These are phyloP conservation scores for Leccinum ochraceum DNA, from an alignment of 768 basidiomycete species.

Conservation along the genomic window DNA sequence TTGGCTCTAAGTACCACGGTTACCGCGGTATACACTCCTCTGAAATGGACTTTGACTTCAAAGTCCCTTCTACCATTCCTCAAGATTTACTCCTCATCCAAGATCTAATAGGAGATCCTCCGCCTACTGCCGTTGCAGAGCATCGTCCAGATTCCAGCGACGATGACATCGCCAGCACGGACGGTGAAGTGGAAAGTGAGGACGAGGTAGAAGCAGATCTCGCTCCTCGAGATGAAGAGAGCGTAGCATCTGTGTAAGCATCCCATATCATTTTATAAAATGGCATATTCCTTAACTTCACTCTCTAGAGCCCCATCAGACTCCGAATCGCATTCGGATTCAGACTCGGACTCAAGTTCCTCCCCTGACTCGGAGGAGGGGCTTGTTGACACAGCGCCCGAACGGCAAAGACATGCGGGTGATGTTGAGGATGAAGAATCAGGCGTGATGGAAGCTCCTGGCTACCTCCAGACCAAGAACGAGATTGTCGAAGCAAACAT, in stretches of 20 bases:
- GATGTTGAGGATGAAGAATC: constrained; percentile 56
- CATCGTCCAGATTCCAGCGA: constrained; percentile 32
- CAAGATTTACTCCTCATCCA: constrained; percentile 78
- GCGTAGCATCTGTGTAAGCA: constrained; percentile 25
- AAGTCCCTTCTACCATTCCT: constrained; percentile 58
- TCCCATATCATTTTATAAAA: background rate
- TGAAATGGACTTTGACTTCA: constrained; percentile 47
- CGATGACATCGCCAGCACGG: constrained; percentile 54
- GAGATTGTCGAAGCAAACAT: constrained; percentile 64
- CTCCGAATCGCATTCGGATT: constrained; percentile 45
- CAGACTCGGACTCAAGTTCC: constrained; percentile 21
- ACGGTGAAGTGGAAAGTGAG: constrained; percentile 58
- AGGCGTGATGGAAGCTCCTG: constrained; percentile 38
- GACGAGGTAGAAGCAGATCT: constrained; percentile 73
- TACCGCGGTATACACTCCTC: background rate
- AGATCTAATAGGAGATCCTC: constrained; percentile 51
- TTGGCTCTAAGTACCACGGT: background rate
- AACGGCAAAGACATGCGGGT: constrained; percentile 10
- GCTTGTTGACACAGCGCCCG: constrained; percentile 4
- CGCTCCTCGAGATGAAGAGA: constrained; percentile 43
- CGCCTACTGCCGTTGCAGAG: constrained; percentile 1
- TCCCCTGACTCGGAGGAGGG: constrained; percentile 26
- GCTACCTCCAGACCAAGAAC: constrained; percentile 66
- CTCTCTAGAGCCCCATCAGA: constrained; percentile 28
- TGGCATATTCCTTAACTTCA: constrained; percentile 18